Conservation (phyloP, 441 rosid genomes). For the Omphalea diandra region DNA sequence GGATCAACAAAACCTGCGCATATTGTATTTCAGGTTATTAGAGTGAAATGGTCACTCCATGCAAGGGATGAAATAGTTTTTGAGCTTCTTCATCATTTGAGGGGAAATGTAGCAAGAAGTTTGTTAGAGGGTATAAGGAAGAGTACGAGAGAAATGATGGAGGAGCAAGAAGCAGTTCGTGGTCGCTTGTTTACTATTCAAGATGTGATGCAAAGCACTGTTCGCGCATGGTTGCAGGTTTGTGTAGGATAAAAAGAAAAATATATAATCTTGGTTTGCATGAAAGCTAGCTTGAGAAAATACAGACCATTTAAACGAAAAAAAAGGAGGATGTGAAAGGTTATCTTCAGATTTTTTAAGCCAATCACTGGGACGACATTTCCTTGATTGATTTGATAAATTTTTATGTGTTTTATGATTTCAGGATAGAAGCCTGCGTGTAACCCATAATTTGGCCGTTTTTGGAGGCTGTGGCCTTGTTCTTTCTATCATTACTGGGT, state of each 20-base stretch:
- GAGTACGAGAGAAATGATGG: slow-evolving; percentile 84
- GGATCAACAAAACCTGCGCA: background rate
- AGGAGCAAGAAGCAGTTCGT: slow-evolving; percentile 99
- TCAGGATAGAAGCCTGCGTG: slow-evolving; percentile 86
- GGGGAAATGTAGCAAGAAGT: slow-evolving; percentile 51
- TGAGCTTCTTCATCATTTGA: slow-evolving; percentile 86
- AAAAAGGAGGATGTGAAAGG: too few species aligned
- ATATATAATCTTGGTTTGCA: too few species aligned
- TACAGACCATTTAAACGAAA: too few species aligned
- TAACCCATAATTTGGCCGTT: slow-evolving; percentile 89
- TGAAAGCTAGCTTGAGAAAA: too few species aligned
- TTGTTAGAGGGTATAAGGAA: slow-evolving; percentile 64
- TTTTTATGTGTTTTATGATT: background rate
- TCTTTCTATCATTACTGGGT: slow-evolving; percentile 70
- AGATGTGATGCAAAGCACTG: slow-evolving; percentile 95
- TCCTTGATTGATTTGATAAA: background rate
- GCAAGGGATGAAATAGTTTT: slow-evolving; percentile 95
- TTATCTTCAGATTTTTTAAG: slow-evolving; percentile 2
- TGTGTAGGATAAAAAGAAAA: background rate
- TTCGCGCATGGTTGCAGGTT: slow-evolving; percentile 99
- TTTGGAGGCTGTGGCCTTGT: slow-evolving; percentile 95
- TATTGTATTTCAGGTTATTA: slow-evolving; percentile 56
- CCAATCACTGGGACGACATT: background rate
- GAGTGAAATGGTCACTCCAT: slow-evolving; percentile 99
- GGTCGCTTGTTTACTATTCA: slow-evolving; percentile 96